Evolutionary conservation across 2,329 filamentous ascomycete species (phyloP), one percentile per base, ranked within the genome.

Genomic region (Huntiella omanensis): DNA sequence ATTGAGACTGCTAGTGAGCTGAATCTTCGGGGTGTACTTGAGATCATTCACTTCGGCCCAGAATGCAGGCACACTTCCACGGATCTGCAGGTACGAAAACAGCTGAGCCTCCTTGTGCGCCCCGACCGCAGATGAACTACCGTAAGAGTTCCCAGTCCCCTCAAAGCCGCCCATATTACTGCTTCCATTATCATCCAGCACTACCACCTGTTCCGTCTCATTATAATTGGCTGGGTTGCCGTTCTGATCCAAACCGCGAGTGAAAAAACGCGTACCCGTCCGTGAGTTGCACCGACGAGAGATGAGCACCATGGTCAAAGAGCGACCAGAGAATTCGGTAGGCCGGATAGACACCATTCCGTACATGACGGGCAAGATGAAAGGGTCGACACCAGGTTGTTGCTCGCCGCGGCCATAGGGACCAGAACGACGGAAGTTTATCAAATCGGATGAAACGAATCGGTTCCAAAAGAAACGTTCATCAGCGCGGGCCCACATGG

Each of bases 381-480:
- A 98, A 2, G 91, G 84, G 60, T 98, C 91, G 34, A 79, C 76
- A 8, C 72, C 81, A 3, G 80, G 70, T 56, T 94, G 85, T 19
- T 79, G 70, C 0, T 78, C 79, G 17, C 70, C 68, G 46, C 81
- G 73, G 47, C 75, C 71, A 51, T 80, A 66, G 36, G 70, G 71
- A 39, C 75, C 75, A 33, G 57, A 62, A 35, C 69, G 74, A 51
- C 88, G 78, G 59, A 94, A 93, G 59, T 94, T 77, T 56, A 96
- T 94, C 49, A 98, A 64, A 57, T 95, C 86, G 5, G 83, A 80
- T 60, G 88, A 84, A 42, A 96, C 73, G 61, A 94, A 92, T 52
- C 80, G 80, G 64, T 98, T 98, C 85, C 88, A 98, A 69, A 95
- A 98, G 69, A 98, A 98, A 53, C 91, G 84, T 59, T 96, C 87